Evolutionary conservation across 148 eudicot genomes (phyloP), one percentile per base, ranked within the genome.

Genomic region (Rhododendron ovatum): DNA sequence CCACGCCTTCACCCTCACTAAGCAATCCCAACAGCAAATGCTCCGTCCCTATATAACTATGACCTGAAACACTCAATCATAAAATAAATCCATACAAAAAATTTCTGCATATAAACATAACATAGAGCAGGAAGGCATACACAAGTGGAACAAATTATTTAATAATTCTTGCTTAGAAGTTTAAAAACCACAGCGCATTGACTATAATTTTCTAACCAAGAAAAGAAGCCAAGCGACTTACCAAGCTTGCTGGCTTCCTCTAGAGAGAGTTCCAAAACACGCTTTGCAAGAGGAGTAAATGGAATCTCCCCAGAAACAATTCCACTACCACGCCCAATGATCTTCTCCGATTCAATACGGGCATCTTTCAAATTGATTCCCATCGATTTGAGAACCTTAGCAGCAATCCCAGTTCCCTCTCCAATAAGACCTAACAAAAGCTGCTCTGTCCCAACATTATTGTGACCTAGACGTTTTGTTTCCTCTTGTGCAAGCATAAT

Each of bases 401-500:
- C 99, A 89, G 98, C 99, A 90, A 96, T 96, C 39, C 99, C 99
- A 77, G 98, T 96, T 80, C 99, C 99, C 91, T 96, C 99, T 86
- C 99, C 99, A 88, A 96, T 92, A 76, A 96, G 98, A 80, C 99
- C 99, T 87, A 96, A 84, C 85, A 96, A 86, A 76, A 96, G 94
- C 89, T 96, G 99, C 90, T 96, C 99, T 0, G 99, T 96, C 80
- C 99, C 99, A 86, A 96, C 99, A 88, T 94, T 91, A 82, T 94
- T 96, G 83, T 96, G 99, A 77, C 99, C 99, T 43, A 96, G 90
- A 55, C 99, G 86, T 67, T 98, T 93, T 11, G 99, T 96, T 89
- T 96, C 99, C 88, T 96, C 99, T 89, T 96, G 99, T 47, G 99
- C 98, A 90, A 96, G 96, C 99, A 96, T 93, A 83, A 94, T 95